Evolutionary conservation across 2,329 filamentous ascomycete species (phyloP), one percentile per base, ranked within the genome.

Genomic region (Xylaria digitata): DNA sequence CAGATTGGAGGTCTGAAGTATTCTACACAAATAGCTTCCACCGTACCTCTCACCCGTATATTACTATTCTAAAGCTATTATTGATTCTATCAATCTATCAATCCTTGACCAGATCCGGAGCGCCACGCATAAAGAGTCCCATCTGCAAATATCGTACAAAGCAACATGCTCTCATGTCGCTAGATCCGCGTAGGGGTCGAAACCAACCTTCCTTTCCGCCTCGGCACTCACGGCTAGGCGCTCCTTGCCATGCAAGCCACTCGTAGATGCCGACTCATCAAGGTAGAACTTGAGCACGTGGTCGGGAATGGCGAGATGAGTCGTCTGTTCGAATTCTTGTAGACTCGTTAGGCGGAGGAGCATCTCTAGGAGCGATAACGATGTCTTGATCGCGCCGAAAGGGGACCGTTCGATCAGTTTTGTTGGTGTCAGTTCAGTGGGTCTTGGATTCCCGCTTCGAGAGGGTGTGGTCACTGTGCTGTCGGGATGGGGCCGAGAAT

Each of bases 251-350:
- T 77, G 75, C 21, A 86, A 69, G 0, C 85, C 83, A 4, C 84
- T 85, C 2, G 84, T 85, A 6, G 85, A 87, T 1, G 83, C 84
- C 63, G 75, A 76, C 54, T 88, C 85, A 66, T 88, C 86, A 17
- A 97, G 83, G 80, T 97, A 97, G 81, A 97, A 96, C 59, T 91
- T 93, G 46, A 97, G 83, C 1, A 97, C 88, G 73, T 97, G 92
- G 76, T 97, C 94, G 1, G 92, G 92, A 68, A 97, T 96, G 6
- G 93, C 88, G n/a, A 97, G 86, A 74, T 97, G 94, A 0, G 92
- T 94, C 46, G 89, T 87, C 82, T 97, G 94, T 76, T 97, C 92
- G 78, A 96, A 97, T 81, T 97, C 93, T 76, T 97, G 94, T 15
- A 97, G 86, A 23, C 93, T 93, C 4, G 92, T 90, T 53, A 97